Base-by-base conservation (phyloP, 2,329 filamentous ascomycete genomes). In the Fusarium tjaetaba region DNA sequence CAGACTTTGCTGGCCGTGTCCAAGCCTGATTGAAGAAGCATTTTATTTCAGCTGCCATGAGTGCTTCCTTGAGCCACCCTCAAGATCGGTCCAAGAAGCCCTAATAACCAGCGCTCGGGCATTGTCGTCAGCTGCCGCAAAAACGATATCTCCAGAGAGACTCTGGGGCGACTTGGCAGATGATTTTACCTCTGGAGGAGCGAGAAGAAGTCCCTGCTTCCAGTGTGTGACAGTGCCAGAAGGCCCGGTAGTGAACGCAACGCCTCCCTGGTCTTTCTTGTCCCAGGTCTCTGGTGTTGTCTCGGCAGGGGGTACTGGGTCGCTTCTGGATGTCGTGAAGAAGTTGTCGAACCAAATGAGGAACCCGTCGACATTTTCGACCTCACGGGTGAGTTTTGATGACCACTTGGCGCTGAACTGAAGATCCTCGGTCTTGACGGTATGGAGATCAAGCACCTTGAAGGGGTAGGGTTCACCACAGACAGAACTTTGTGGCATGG, bases 271-370 rank as follows among this genome's bases (percentile, higher is more conserved):
- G 30, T 82, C 78, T 78, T 86, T 84, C 72, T 88, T 87, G 10
- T 81, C 82, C 89, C 92, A 95, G 8, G 88, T 86, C 62, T 90
- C 85, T 1, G 91, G 89, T 57, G 90, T 89, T n/a, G 85, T 85
- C 68, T 87, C 82, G 36, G 86, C 83, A 14, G 85, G 72, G 14
- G 86, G 85, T 52, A 90, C 84, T 28, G 86, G 83, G 36, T 86
- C 83, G 41, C 86, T 83, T 41, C 87, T 84, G 1, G 88, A 88
- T 15, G 91, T 90, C 73, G 93, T 89, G 83, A 98, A 98, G 86
- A 96, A 96, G 30, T 93, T 96, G 81, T 98, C 96, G 80, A 98
- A 98, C 94, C 95, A 98, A 75, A 97, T 88, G 20, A 94, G 87
- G 81, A 95, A 97, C 9, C 94, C 96, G 79, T 98, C 94, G n/a